Base-by-base conservation (phyloP, 2,329 filamentous ascomycete genomes). In the Xylariaceae sp. region DNA sequence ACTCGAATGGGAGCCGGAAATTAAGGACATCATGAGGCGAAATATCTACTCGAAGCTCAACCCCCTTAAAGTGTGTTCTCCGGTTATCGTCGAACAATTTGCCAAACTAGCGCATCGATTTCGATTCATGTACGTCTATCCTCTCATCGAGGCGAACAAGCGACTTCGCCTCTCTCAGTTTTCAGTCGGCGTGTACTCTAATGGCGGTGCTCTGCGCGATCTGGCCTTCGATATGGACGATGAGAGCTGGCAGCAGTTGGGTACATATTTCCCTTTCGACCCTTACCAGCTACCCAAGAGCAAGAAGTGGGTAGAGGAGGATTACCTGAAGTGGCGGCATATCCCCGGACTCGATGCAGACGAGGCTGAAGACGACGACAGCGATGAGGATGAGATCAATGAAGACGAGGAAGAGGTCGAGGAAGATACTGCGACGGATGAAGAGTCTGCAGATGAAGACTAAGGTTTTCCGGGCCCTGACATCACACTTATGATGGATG, bases 241-340 rank as follows among this genome's bases (percentile, higher is more conserved):
- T 47, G 88, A 95, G 55, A 82, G 84, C 51, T 85, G 82, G 59
- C 84, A 92, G 59, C 85, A 95, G 65, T 77, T 98, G 2, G 91
- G 97, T 56, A 87, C 90, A 0, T 96, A 95, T 65, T 98, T 97
- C 61, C 93, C 93, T 0, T 98, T 98, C 60, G 93, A 98, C 63
- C 94, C 94, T 2, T 98, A 97, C 65, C 86, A 92, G 59, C 73
- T 98, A 40, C 91, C 91, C 1, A 74, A 82, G 55, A 96, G 91
- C 65, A 89, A 87, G 66, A 78, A 82, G 48, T 97, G 93, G 94
- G 70, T 98, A 11, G 85, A 90, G 51, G 77, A 80, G 17, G 86
- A 94, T 61, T 96, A 95, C 61, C 77, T 92, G 22, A 75, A 83
- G 40, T 96, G 89, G 87, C 80, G 80, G 52, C 78, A 83, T 5